Evolutionary conservation across 805 yeast genomes (phyloP), one percentile per base, ranked within the genome.

Genomic region (Kodamaea laetipori): DNA sequence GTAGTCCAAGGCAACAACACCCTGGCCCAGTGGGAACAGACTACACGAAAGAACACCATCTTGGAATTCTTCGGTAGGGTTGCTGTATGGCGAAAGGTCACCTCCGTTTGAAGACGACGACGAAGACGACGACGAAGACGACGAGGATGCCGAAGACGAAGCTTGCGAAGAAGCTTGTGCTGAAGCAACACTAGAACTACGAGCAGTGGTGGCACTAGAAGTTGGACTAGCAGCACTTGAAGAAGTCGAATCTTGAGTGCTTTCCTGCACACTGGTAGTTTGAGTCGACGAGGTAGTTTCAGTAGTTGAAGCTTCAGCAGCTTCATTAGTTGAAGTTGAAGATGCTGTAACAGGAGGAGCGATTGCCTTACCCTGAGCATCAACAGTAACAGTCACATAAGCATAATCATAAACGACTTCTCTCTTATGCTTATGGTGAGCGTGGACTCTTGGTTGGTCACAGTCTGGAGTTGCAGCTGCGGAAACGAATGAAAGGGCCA

Each of bases 1-100:
- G 75, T 76, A 75, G 71, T 82, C 84, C 36, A 87, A 70, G 23
- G 87, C 66, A 57, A 89, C 72, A 47, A 89, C 95, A 76, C 96
- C 96, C 59, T 86, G 77, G 49, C 94, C 95, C 39, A 79, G 61
- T 62, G 92, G 95, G 78, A 89, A 84, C 43, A 71, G 63, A 47
- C 74, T 64, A 74, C 96, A 89, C 47, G 74, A 65, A 57, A 80
- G 60, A 31, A 67, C 73, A 62, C 96, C 96, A 61, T 89, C 96
- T 59, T 71, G 67, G 68, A 94, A 92, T 39, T 69, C 67, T 34
- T 63, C 69, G 45, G 74, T 51, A 57, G 96, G 94, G 55, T 64
- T 71, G 8, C 69, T 54, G 70, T 71, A 86, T 47, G 75, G 66
- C 28, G 69, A 43, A 50, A 87, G 76, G 63, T 80, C 88, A 55